Conservation (phyloP, 1,284 basidiomycete genomes). For the Schizophyllum commune region DNA sequence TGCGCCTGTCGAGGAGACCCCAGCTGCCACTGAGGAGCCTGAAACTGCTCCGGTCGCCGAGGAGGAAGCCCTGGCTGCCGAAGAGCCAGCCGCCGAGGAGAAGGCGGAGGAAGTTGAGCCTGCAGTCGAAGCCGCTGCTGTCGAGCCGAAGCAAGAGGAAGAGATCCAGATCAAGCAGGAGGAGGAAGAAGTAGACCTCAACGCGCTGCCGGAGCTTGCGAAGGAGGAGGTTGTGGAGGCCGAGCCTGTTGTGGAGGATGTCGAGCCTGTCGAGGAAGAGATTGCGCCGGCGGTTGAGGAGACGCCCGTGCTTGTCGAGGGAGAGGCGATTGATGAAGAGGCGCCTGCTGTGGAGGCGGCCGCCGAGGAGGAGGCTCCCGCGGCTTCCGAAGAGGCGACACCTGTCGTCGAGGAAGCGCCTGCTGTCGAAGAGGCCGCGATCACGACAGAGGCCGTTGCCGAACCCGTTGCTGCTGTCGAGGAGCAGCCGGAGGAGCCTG, state of each 20-base stretch:
- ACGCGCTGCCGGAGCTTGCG: background rate
- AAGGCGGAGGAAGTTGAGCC: background rate
- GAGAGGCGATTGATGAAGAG: background rate
- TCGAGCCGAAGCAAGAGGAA: background rate
- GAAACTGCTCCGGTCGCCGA: background rate
- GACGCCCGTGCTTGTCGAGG: background rate
- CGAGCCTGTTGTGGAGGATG: background rate
- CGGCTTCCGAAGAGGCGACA: background rate
- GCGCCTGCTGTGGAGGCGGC: background rate
- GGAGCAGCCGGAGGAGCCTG: constrained; percentile 1
- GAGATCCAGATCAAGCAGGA: background rate
- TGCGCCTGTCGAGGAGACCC: background rate
- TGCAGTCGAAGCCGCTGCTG: background rate
- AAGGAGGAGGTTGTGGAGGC: background rate
- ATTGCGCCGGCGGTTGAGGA: background rate
- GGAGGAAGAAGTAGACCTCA: background rate
- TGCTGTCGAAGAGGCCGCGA: background rate
- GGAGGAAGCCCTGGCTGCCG: background rate
- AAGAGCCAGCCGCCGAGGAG: background rate
- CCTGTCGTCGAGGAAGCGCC: background rate
- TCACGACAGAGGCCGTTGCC: background rate
- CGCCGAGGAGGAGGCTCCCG: background rate
- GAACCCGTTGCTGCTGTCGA: background rate
- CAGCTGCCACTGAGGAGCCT: background rate
- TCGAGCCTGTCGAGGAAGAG: background rate